phyloP scores from a whole-genome alignment of 2,329 filamentous ascomycete genomes.

The Ceratocystis eucalypticola region DNA sequence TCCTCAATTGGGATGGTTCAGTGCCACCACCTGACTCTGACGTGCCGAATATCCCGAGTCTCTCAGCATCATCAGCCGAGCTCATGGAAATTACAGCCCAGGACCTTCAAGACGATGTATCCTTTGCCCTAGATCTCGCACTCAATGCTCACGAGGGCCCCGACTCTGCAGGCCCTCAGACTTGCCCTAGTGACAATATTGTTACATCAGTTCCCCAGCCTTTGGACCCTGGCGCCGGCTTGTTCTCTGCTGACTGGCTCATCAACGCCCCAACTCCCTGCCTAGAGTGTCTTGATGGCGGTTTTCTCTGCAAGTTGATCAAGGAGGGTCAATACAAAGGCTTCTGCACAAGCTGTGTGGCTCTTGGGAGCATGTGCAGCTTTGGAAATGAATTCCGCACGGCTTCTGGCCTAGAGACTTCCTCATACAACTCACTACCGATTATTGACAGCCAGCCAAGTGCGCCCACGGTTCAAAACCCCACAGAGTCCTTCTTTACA shows the following conservation, averaged over 20 bases:
- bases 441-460: slow-evolving; percentile 32
- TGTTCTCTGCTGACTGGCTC: slow-evolving; percentile 24
- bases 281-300: slow-evolving; percentile 36
- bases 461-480: slow-evolving; percentile 21
- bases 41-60: slow-evolving; percentile 26
- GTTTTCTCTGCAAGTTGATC: slow-evolving; percentile 48
- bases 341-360: slow-evolving; percentile 50
- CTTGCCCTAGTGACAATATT: slow-evolving; percentile 36
- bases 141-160: slow-evolving; percentile 43
- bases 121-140: slow-evolving; percentile 38
- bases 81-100: slow-evolving; percentile 26
- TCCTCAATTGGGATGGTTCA: slow-evolving; percentile 45
- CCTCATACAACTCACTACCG: slow-evolving; percentile 36
- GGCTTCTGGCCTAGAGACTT: slow-evolving; percentile 26
- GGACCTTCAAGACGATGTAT: slow-evolving; percentile 26
- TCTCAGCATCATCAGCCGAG: slow-evolving; percentile 27
- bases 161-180: slow-evolving; percentile 42
- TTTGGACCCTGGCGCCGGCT: slow-evolving; percentile 18
- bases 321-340: slow-evolving; percentile 45
- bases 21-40: background rate
- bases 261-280: slow-evolving; percentile 38
- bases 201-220: slow-evolving; percentile 21
- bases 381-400: slow-evolving; percentile 30
- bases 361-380: slow-evolving; percentile 45
- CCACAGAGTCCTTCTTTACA: background rate